Base-by-base conservation (phyloP, 1,139 yeast species). In the Taphrina betulina region DNA sequence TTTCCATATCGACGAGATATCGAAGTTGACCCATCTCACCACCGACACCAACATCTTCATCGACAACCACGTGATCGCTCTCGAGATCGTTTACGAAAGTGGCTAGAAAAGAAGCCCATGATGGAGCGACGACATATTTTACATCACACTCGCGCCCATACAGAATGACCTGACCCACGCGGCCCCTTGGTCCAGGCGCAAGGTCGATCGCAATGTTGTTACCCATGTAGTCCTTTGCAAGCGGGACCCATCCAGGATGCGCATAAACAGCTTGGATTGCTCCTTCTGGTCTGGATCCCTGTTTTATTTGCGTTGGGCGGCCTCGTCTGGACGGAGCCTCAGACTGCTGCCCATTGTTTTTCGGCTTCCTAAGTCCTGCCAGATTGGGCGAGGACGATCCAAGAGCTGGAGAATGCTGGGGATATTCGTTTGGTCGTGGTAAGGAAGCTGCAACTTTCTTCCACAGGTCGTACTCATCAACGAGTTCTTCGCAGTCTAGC, bases 61-160 rank as follows among this genome's bases (percentile, higher is more conserved):
- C 80, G 35, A 87, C 72, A 42, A 75, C 78, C 81, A 86, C 85
- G 66, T 83, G 82, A 10, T 94, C 94, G 54, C 72, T 74, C 67
- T 87, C 95, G 59, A 88, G 75, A 67, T 89, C 96, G 64, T 86
- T 86, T 24, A 94, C 95, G 70, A 86, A 85, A 31, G 78, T 75
- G 57, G 88, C 73, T 54, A 88, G 71, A 68, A 89, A 89, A 63
- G 85, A 89, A 33, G 95, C 95, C 85, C 94, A 89, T 59, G 82
- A 83, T 51, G 82, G 81, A 16, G 95, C 89, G 24, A 88, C 72
- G 45, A 78, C 85, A 68, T 78, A 86, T 68, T 88, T 88, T 41
- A 84, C 78, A 69, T 88, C 96, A 66, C 84, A 87, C 59, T 90
- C 96, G 64, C 95, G 79, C 37, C 96, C 96, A 69, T 87, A 89